These are phyloP conservation scores for Exserohilum turcica DNA, from an alignment of 2,329 filamentous ascomycete species.

Conservation along the genomic window DNA sequence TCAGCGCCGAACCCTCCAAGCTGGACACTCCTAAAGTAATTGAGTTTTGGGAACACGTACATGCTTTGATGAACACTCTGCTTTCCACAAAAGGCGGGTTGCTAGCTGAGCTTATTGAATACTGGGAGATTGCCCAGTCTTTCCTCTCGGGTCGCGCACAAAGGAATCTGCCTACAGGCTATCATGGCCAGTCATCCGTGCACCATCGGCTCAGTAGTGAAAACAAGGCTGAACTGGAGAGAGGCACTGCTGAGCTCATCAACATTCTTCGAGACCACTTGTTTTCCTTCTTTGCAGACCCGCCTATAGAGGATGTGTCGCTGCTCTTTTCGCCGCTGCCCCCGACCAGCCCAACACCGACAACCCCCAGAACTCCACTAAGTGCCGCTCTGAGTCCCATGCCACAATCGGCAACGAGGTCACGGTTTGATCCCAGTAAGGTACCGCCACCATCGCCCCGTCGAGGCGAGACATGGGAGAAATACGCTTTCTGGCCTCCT, in stretches of 20 bases:
- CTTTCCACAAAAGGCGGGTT: constrained; percentile 77
- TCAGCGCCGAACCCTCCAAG: constrained; percentile 60
- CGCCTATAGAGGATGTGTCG: constrained; percentile 89
- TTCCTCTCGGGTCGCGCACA: constrained; percentile 90
- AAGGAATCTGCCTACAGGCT: constrained; percentile 75
- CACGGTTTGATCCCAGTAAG: constrained; percentile 79
- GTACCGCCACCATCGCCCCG: constrained; percentile 74
- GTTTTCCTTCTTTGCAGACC: constrained; percentile 80
- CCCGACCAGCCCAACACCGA: constrained; percentile 65
- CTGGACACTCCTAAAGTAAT: constrained; percentile 82
- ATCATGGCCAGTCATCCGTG: constrained; percentile 77
- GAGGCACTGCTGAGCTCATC: constrained; percentile 80
- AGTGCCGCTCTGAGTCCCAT: constrained; percentile 64
- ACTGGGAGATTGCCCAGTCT: constrained; percentile 88
- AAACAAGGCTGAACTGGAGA: constrained; percentile 72
- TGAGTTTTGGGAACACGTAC: constrained; percentile 90
- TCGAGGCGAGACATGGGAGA: constrained; percentile 89
- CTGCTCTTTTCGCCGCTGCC: constrained; percentile 82
- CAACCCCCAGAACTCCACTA: constrained; percentile 64
- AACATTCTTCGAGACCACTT: constrained; percentile 80
- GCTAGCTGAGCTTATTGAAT: constrained; percentile 86
- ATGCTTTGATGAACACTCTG: constrained; percentile 73
- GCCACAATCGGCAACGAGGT: constrained; percentile 65
- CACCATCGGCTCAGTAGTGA: constrained; percentile 80
- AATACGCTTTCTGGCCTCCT: constrained; percentile 92